Conservation (phyloP, 495 filamentous ascomycete genomes). For the Staphylotrichum longicolle region DNA sequence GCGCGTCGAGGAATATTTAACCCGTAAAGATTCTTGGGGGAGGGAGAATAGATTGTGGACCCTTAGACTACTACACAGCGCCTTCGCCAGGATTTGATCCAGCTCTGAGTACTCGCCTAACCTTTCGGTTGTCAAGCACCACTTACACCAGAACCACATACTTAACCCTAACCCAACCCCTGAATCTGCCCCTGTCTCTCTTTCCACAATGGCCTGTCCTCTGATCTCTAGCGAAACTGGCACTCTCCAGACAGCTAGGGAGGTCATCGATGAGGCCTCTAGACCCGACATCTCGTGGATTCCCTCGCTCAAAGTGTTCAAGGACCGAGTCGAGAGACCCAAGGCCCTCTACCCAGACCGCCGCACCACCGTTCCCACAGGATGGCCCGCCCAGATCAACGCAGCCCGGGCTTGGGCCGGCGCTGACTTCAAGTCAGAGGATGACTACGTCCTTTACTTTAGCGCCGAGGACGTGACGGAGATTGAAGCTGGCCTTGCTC, state of each 20-base stretch:
- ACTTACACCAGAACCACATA: constrained; percentile 7
- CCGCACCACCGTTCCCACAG: constrained; percentile 29
- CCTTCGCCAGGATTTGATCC: not conserved
- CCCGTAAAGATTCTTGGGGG: not conserved
- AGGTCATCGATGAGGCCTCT: constrained; percentile 14
- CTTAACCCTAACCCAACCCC: constrained; percentile 13
- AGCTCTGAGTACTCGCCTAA: not conserved
- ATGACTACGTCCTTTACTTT: constrained; percentile 30
- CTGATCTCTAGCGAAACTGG: not conserved
- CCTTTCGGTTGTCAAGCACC: not conserved
- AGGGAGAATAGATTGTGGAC: not conserved
- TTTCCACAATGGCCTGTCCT: constrained; percentile 16
- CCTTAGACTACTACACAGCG: too few relatives aligned
- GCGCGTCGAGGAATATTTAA: constrained; percentile 8
- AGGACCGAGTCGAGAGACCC: constrained; percentile 30
- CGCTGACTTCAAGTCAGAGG: constrained; percentile 29
- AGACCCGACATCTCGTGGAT: constrained; percentile 35
- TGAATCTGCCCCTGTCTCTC: not conserved
- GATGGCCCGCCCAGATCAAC: constrained; percentile 29
- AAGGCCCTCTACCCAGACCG: constrained; percentile 25
- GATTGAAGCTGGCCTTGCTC: constrained; percentile 27
- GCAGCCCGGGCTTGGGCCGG: constrained; percentile 29
- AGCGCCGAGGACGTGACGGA: constrained; percentile 27
- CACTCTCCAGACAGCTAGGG: not conserved
- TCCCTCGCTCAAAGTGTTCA: constrained; percentile 33